Conservation (phyloP, 2,329 filamentous ascomycete genomes). For the Neurospora sp. region DNA sequence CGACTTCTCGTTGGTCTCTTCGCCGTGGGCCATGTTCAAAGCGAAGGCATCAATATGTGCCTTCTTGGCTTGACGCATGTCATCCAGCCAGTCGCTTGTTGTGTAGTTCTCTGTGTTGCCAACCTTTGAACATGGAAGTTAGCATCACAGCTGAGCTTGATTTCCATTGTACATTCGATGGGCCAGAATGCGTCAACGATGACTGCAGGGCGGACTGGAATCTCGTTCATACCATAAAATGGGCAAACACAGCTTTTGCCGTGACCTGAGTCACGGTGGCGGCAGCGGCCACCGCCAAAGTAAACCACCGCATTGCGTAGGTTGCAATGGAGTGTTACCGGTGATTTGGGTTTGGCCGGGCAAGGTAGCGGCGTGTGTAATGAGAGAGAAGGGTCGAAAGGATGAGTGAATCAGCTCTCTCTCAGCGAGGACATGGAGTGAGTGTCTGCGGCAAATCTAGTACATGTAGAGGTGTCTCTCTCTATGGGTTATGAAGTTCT, state of each 20-base stretch:
- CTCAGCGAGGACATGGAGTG: not conserved
- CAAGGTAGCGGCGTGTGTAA: too few relatives aligned
- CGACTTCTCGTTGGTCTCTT: not conserved
- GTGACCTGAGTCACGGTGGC: not conserved
- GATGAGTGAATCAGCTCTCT: not conserved
- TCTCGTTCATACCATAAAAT: not conserved
- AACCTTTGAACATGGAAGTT: not conserved
- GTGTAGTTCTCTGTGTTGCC: slow-evolving; percentile 2
- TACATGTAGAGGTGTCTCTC: not conserved
- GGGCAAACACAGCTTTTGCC: slow-evolving; percentile 1
- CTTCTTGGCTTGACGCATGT: slow-evolving; percentile 4
- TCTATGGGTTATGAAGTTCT: not conserved
- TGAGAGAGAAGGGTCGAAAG: not conserved
- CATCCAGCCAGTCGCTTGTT: slow-evolving; percentile 1
- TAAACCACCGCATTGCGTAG: not conserved
- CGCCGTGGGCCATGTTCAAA: slow-evolving; percentile 5
- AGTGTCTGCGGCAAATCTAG: not conserved
- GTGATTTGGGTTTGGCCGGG: too few relatives aligned
- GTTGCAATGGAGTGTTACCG: too few relatives aligned
- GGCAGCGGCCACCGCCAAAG: not conserved
- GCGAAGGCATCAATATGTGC: slow-evolving; percentile 6
- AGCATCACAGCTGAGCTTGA: not conserved
- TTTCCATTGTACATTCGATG: too few relatives aligned
- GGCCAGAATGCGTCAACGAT: too few relatives aligned
- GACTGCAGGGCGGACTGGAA: too few relatives aligned